phyloP scores from a whole-genome alignment of 768 basidiomycete genomes.

The Flagelloscypha sp. region DNA sequence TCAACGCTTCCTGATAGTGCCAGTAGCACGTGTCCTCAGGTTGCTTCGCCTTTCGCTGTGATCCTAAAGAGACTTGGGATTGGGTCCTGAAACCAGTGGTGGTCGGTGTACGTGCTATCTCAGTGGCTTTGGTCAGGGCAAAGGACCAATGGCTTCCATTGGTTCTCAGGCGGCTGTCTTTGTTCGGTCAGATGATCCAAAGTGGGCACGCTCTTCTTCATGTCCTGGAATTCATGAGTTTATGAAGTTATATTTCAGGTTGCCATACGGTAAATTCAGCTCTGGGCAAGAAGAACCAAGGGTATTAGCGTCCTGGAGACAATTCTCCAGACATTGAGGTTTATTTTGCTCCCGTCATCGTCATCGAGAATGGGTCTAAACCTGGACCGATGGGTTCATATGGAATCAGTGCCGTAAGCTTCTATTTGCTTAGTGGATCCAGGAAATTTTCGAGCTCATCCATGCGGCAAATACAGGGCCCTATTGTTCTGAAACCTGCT shows the following conservation, averaged over 20 bases:
- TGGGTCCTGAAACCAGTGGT: neutral
- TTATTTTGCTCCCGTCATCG: conserved; percentile 8
- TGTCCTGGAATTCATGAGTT: no score
- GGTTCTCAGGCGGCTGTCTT: conserved; percentile 2
- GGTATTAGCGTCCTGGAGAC: no score
- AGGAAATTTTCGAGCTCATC: no score
- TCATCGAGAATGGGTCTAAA: conserved; percentile 7
- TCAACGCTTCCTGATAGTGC: no score
- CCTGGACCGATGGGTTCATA: conserved; percentile 5
- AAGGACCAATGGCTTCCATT: conserved; percentile 1
- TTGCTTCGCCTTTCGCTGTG: no score
- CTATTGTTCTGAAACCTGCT: neutral
- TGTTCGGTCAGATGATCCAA: conserved; percentile 2
- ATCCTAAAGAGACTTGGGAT: conserved; percentile 1
- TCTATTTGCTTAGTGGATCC: no score
- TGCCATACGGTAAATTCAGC: no score
- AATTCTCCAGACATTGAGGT: conserved; percentile 8
- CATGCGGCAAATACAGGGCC: neutral
- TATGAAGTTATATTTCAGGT: no score
- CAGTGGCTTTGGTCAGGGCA: neutral
- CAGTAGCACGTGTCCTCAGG: no score
- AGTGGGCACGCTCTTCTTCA: neutral
- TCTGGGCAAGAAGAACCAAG: no score
- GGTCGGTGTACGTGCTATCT: neutral
- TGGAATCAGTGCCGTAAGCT: conserved; percentile 5